Conservation (phyloP, 768 basidiomycete species). For the Leucosporidium yakuticum region DNA sequence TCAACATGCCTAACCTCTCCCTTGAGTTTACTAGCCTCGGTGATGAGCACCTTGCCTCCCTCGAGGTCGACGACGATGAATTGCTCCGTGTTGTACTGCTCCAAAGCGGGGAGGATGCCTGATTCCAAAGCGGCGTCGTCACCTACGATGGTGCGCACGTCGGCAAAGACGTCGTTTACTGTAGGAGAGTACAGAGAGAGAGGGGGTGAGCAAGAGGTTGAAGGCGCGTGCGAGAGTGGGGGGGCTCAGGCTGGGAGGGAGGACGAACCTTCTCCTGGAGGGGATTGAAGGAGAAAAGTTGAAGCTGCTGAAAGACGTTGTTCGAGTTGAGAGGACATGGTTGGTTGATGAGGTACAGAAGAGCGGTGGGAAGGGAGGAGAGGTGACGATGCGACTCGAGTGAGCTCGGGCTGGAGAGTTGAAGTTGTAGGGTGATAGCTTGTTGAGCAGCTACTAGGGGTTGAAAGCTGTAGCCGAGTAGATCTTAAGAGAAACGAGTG, state of each 20-base stretch:
- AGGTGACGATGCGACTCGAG: background rate
- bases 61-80: conserved; percentile 82
- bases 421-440: no score
- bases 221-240: background rate
- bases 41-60: conserved; percentile 70
- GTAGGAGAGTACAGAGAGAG: background rate
- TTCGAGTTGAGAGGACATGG: background rate
- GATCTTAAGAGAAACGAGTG: no score
- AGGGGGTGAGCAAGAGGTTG: background rate
- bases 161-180: conserved; percentile 43
- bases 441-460: no score
- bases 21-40: conserved; percentile 57
- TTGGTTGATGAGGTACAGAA: background rate
- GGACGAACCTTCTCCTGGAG: conserved; percentile 24
- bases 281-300: conserved; percentile 23
- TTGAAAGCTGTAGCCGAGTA: no score
- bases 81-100: conserved; percentile 80
- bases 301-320: conserved; percentile 10
- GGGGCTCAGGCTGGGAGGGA: background rate
- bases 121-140: conserved; percentile 77
- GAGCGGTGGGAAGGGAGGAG: background rate
- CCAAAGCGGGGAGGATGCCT: conserved; percentile 68
- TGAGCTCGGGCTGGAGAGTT: no score
- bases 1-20: conserved; percentile 69
- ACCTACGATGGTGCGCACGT: conserved; percentile 80